These are phyloP conservation scores for Lizonia empirigonia DNA, from an alignment of 2,329 filamentous ascomycete species.

Conservation along the genomic window DNA sequence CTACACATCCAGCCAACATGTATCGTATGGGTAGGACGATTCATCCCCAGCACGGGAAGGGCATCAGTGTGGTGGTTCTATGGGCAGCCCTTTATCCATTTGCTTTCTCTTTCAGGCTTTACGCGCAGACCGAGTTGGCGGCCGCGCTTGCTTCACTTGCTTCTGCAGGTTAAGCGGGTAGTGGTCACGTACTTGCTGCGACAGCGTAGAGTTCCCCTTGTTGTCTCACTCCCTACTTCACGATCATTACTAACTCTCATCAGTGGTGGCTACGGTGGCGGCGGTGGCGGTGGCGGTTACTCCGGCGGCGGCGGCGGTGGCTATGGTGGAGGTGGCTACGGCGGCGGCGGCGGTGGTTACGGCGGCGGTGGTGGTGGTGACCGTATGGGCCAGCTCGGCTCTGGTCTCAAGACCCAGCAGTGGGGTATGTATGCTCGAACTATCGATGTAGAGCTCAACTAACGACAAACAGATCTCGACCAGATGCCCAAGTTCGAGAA, in stretches of 20 bases:
- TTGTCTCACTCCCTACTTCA: conserved; percentile 15
- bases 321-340: conserved; percentile 45
- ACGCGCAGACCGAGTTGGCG: conserved; percentile 38
- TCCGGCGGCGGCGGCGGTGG: conserved; percentile 11
- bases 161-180: conserved; percentile 25
- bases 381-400: conserved; percentile 89
- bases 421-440: conserved; percentile 72
- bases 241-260: conserved; percentile 35
- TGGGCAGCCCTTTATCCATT: conserved; percentile 36
- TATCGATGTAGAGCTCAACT: conserved; percentile 18
- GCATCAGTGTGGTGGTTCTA: conserved; percentile 45
- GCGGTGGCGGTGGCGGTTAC: conserved; percentile 19
- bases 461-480: conserved; percentile 66
- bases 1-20: conserved; percentile 51
- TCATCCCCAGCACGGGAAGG: conserved; percentile 46
- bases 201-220: conserved; percentile 38
- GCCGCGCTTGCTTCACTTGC: conserved; percentile 30
- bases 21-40: conserved; percentile 53
- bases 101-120: conserved; percentile 39
- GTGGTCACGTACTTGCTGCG: conserved; percentile 35
- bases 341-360: conserved; percentile 68
- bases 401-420: conserved; percentile 82
- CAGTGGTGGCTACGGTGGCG: conserved; percentile 41
- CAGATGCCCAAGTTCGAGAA: conserved; percentile 96
- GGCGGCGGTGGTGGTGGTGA: conserved; percentile 69